Evolutionary conservation across 257 asterid genomes (phyloP), one percentile per base, ranked within the genome.

Genomic region (Prunella vulgaris): DNA sequence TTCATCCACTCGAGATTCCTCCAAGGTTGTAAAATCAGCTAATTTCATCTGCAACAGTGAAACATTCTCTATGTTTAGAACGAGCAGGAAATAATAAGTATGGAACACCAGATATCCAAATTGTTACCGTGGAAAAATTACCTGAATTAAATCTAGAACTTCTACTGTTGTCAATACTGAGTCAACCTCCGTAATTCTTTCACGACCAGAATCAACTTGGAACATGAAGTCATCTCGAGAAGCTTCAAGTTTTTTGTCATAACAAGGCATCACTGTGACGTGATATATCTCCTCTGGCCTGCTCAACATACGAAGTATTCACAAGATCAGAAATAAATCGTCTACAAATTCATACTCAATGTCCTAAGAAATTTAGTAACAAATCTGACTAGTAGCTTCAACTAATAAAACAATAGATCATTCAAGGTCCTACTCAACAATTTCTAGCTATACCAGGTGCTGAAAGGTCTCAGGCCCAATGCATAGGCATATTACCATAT

Each of bases 211-310:
- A 69, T 83, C 92, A 27, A 76, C 82, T 69, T 88, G 87, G 78
- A 89, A 89, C 30, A 74, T 84, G 72, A 94, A 94, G 74, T 94
- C 99, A 64, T 94, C 97, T 52, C 99, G 89, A 73, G 92, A 80
- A 77, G 98, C 98, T 83, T 94, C 98, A 18, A 94, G 98, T 77
- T 94, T 94, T 83, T 94, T 94, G 82, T 94, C 99, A 81, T 94
- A 91, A 80, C 99, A 94, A 33, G 99, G 99, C 99, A 94, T 94
- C 80, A 94, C 88, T 3, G 99, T 87, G 61, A 89, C 99, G 77
- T 94, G 99, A 80, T 89, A 89, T 77, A 94, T 79, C 53, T 94
- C 99, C 74, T 88, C 96, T 37, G 96, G 81, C 79, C 99, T 91
- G 90, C 64, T 38, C 64, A 73, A 77, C 21, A 65, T 28, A 71